Percentiles rank a stretch among this genome's conserved stretches.
These are phyloP conservation scores for Linum lewisii DNA, from an alignment of 345 rosid genomes.

Conservation along the genomic window DNA sequence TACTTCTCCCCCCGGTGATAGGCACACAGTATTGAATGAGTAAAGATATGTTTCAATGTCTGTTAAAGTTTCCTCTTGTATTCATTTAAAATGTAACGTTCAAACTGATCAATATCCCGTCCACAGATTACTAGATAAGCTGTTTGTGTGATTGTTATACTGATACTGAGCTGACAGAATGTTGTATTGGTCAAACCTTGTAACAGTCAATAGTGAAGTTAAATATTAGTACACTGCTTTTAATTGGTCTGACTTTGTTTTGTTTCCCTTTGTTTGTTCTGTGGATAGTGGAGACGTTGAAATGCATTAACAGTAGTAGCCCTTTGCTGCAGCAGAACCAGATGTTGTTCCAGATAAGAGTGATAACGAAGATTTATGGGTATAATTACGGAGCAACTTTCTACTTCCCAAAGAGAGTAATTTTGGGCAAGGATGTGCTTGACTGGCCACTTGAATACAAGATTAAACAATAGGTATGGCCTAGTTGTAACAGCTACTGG, in stretches of 20 bases:
- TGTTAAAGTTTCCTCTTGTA: neutral
- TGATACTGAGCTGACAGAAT: neutral
- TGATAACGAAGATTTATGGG: no score
- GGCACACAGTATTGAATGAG: conserved; percentile 4
- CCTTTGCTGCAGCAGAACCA: no score
- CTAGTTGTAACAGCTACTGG: neutral
- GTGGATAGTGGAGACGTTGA: no score
- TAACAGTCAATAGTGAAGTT: neutral
- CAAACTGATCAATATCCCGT: conserved; percentile 20
- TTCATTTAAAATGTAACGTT: conserved; percentile 2
- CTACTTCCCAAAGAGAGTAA: no score
- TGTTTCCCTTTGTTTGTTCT: neutral
- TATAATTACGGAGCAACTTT: no score
- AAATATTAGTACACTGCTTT: neutral
- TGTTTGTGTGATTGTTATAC: neutral
- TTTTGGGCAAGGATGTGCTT: no score
- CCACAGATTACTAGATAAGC: conserved; percentile 13
- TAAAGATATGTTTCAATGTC: neutral
- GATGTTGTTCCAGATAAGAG: no score
- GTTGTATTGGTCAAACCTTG: neutral
- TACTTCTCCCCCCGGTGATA: conserved; percentile 6
- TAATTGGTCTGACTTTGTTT: neutral
- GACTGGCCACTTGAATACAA: no score
- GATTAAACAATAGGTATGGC: no score
- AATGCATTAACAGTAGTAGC: no score